phyloP scores from a whole-genome alignment of 164 flowering plant genomes.

The Cinnamomum chago region DNA sequence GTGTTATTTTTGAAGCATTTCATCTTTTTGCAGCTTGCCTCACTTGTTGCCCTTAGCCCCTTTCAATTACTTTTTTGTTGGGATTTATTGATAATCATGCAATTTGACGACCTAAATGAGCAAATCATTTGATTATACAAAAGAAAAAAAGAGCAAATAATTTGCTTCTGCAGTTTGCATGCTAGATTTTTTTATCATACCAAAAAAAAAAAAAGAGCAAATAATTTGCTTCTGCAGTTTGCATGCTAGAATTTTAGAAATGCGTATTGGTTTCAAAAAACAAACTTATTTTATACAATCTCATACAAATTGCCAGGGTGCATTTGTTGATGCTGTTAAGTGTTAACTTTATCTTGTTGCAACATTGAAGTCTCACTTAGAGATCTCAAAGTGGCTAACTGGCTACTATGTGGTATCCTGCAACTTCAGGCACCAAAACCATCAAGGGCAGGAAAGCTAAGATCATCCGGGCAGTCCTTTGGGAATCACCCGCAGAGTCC shows the following conservation, averaged over 20 bases:
- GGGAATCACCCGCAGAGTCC: constrained; percentile 64
- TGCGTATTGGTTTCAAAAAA: not conserved
- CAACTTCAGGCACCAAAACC: constrained; percentile 80
- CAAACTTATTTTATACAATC: not conserved
- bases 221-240: no score
- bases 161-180: no score
- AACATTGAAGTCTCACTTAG: not conserved
- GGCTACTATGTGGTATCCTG: not conserved
- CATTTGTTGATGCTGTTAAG: not conserved
- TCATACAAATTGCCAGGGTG: not conserved
- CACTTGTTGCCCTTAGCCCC: not conserved
- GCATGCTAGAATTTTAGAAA: not conserved
- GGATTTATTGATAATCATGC: not conserved
- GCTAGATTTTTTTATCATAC: not conserved
- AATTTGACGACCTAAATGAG: not conserved
- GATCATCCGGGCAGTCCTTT: constrained; percentile 73
- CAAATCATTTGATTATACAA: not conserved
- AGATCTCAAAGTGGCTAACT: not conserved
- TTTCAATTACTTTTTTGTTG: not conserved
- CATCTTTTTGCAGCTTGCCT: not conserved
- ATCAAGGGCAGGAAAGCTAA: constrained; percentile 60
- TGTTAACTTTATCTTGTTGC: not conserved
- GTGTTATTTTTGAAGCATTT: not conserved
- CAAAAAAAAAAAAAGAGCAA: no score
- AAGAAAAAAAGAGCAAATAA: no score